Evolutionary conservation across 306 rosid species (phyloP).

Genomic region (Vigna unguiculata): DNA sequence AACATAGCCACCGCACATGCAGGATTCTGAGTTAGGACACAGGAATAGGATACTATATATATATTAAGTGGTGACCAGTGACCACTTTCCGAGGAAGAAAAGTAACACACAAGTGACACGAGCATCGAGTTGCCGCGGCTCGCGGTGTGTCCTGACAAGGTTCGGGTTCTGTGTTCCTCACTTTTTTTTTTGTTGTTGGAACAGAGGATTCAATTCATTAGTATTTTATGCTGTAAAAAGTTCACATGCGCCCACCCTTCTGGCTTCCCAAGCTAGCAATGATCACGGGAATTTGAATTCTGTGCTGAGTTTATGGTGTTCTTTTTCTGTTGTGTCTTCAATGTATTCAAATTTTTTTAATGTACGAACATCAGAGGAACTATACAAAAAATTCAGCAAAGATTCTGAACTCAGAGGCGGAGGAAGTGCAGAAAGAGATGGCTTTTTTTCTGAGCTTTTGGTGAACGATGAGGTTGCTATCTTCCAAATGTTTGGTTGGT

Average conservation of each 20-base stretch:
- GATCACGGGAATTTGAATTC: background rate
- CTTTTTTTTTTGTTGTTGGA: slow-evolving; percentile 29
- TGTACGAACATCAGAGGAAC: too few species aligned
- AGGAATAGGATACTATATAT: background rate
- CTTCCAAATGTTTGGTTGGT: background rate
- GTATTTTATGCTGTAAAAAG: background rate
- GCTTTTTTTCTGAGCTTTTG: background rate
- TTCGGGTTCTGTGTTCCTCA: slow-evolving; percentile 29
- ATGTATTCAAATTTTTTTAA: too few species aligned
- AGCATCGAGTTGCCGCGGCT: slow-evolving; percentile 13
- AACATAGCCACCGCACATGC: slow-evolving; percentile 30
- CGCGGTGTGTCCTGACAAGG: slow-evolving; percentile 25
- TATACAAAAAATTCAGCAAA: too few species aligned
- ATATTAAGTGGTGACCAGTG: background rate
- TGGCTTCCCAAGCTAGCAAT: background rate
- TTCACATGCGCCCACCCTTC: slow-evolving; percentile 5
- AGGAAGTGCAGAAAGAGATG: background rate
- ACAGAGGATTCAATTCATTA: slow-evolving; percentile 16
- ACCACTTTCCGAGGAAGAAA: background rate
- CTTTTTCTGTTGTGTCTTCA: too few species aligned
- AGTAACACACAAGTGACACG: background rate
- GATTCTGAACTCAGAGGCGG: too few species aligned
- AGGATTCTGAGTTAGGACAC: slow-evolving; percentile 18
- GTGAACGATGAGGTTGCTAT: background rate
- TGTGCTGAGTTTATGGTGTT: too few species aligned